Conservation (phyloP, 2,329 filamentous ascomycete species). For the Moelleriella libera region DNA sequence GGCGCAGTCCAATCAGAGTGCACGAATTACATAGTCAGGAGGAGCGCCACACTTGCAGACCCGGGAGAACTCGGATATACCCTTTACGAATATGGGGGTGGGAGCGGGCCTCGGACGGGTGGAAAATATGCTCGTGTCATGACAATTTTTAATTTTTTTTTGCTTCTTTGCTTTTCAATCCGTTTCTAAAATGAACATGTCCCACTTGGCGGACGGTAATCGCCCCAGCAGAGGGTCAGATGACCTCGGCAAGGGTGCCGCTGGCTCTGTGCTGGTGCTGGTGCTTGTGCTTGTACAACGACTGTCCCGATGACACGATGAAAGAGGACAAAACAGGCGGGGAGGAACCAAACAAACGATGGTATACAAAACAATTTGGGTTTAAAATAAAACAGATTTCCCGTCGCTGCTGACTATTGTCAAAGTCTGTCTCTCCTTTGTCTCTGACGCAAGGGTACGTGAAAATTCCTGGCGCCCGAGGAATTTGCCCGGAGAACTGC, state of each 20-base stretch:
- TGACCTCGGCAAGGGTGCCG: neutral
- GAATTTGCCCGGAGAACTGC: neutral
- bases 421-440: too few relatives aligned
- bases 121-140: neutral
- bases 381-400: too few relatives aligned
- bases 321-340: too few relatives aligned
- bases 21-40: slow-evolving; percentile 17
- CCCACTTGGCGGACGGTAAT: neutral
- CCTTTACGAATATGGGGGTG: neutral
- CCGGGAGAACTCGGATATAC: slow-evolving; percentile 21
- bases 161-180: neutral
- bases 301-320: too few relatives aligned
- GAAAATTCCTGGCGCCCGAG: too few relatives aligned
- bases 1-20: slow-evolving; percentile 20
- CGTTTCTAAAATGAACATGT: neutral
- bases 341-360: too few relatives aligned
- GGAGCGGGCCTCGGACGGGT: neutral
- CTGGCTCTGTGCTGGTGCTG: too few relatives aligned
- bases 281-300: too few relatives aligned
- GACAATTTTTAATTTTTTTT: neutral
- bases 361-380: neutral
- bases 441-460: too few relatives aligned
- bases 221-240: neutral
- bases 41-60: slow-evolving; percentile 7
- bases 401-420: too few relatives aligned